Evolutionary conservation across 2,329 filamentous ascomycete species (phyloP), one percentile per base, ranked within the genome.

Genomic region (Coniochaeta prunicola): DNA sequence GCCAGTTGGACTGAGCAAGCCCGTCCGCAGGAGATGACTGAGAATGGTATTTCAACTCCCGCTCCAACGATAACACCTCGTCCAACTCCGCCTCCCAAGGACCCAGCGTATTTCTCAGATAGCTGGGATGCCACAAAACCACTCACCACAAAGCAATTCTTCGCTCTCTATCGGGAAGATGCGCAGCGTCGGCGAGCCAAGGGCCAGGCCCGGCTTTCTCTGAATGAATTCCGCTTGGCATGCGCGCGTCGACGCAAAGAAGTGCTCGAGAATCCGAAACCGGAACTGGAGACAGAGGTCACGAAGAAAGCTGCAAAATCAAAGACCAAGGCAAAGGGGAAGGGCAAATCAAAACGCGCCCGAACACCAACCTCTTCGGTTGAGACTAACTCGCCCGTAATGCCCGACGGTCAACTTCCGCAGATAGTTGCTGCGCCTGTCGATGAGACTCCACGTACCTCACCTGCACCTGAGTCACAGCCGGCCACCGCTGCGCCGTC

Each of bases 1-100:
- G 64, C 62, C 8, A 62, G 65, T 7, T 67, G 60, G 36, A 62
- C 63, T 0, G 65, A 68, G 56, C 59, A 57, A 62, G 61, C 67
- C n/a, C 34, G 60, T 24, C 62, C 61, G 1, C 59, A 42, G 3
- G 58, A 56, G 21, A 60, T 57, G 28, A 57, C 9, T 61, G 59
- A 17, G 57, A 50, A 50, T 50, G 45, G 45, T 3, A 50, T 50
- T 15, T 42, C 63, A 13, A 60, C 63, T 9, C 59, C 63, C 12
- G 26, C 58, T 3, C 50, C 42, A 19, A 59, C 59, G 1, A 53
- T 61, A 10, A 57, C 63, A 12, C 58, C 60, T 17, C 59, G 58
- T 9, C 57, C 58, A 5, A 40, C 58, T 1, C 57, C 59, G 9
- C 7, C 53, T 19, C 53, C 30, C 19, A 26, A 55, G 21, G 30